Percentiles rank a stretch among this genome's conserved stretches.
Evolutionary conservation across 2,329 filamentous ascomycete genomes (phyloP).

Genomic region (Shiraia bambusicola): DNA sequence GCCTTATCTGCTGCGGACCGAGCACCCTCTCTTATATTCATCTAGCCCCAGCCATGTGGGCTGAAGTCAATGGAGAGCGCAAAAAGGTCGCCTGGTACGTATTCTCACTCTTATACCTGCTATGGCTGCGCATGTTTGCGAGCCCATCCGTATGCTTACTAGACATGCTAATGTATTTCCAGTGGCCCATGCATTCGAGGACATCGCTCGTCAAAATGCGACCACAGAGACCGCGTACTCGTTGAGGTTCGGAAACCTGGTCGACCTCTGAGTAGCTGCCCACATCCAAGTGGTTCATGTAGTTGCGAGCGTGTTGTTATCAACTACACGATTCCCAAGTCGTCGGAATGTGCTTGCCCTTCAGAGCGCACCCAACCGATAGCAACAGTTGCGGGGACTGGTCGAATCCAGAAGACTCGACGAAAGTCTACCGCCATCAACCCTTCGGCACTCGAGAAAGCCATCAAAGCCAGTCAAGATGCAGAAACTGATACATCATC

Average conservation of each 20-base stretch:
- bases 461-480: constrained; percentile 36
- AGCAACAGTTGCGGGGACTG: constrained; percentile 23
- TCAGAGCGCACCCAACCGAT: constrained; percentile 31
- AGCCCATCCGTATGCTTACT: neutral
- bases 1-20: constrained; percentile 21
- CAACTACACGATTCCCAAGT: constrained; percentile 47
- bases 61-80: constrained; percentile 65
- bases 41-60: constrained; percentile 55
- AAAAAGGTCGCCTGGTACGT: constrained; percentile 76
- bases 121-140: neutral
- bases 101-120: neutral
- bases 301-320: constrained; percentile 63
- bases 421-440: constrained; percentile 34
- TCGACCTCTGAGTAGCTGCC: constrained; percentile 68
- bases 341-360: constrained; percentile 44
- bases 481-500: constrained; percentile 38
- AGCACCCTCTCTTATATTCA: constrained; percentile 33
- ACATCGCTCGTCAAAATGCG: constrained; percentile 74
- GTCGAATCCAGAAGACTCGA: constrained; percentile 38
- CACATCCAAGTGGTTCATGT: constrained; percentile 65
- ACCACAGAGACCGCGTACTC: constrained; percentile 68
- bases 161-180: constrained; percentile 2
- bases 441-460: constrained; percentile 35
- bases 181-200: constrained; percentile 75
- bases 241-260: constrained; percentile 72